Base-by-base conservation (phyloP, 139 green algal genomes). In the Diplosphaera chodatii region DNA sequence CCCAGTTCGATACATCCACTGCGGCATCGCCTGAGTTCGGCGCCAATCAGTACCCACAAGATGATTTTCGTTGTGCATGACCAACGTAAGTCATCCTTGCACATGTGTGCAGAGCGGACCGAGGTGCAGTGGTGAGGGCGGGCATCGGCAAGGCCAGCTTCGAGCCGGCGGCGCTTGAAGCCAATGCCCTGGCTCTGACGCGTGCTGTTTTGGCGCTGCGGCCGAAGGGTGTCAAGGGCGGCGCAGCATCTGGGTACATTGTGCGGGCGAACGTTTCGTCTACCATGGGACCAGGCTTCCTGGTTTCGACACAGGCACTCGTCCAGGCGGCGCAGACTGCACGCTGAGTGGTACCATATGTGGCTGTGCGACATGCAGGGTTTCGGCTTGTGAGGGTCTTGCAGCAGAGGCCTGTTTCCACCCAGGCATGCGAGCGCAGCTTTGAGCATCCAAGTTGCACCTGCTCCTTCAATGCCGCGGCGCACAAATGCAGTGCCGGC, bases 111-210 rank as follows among this genome's bases (percentile, higher is more conserved):
- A 79, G 87, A n/a, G 82, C 89, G 1, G 88, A 95, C 70, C 87
- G 85, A 55, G 84, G 83, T 20, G 86, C 67, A 27, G 82, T 90
- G n/a, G 72, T 98, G 30, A 92, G 96, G 40, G 84, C 78, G 13
- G 78, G 75, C 16, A 5, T 96, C 25, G 92, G 92, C 63, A 91
- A 86, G 78, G 71, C 78, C 16, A 77, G 73, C 63, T 85, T 89
- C 68, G 4, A 32, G 3, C 18, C 65, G 23, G 63, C 72, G 4
- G 41, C 83, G 20, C 74, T 95, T 79, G 56, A 80, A 1, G 83
- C 64, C 20, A 92, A 95, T 69, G 32, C 85, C 2, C 80, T 63
- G 10, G 79, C 82, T 1, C 74, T 95, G 21, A 75, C 67, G 4
- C 33, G 37, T 0, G 87, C 83, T 1, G 33, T 93, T 48, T 55